Base-by-base conservation (phyloP, 305 asterid genomes). In the Solanum hybrid region DNA sequence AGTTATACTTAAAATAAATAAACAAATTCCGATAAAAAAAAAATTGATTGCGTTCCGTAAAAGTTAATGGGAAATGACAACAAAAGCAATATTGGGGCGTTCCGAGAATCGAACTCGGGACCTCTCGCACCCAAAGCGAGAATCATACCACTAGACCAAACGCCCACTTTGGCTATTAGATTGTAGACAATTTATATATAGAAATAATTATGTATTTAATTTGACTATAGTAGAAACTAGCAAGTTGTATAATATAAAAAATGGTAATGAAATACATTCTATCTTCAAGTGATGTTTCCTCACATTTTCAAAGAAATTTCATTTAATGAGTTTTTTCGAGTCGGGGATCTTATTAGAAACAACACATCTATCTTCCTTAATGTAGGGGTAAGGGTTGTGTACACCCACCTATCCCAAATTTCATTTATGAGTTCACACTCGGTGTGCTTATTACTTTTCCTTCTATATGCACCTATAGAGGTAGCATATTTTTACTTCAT, bases 51-150 rank as follows among this genome's bases (percentile, higher is more conserved):
- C 5, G 0, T 57, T 15, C 70, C 10, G 24, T 7, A 57, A 57
- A 61, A 61, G 4, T 57, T 7, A 57, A 57, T 20, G 70, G 70
- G 3, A 17, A 20, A 57, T 57, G 24, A 20, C 1, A 17, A 57
- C 24, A 57, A 57, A 20, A 6, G 37, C 45, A 57, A 39, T 39
- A 57, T 57, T 45, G 95, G 96, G 95, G 97, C 95, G 93, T 94
- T 94, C 95, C 94, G 98, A 94, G 98, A 97, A 95, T 95, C 95
- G 95, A 96, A 97, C 96, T 96, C 98, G 92, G 97, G 98, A 97
- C 98, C 98, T 95, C 97, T 95, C 98, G 96, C 98, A 94, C 98
- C 98, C 98, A 87, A 97, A 96, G 97, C 98, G 97, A 97, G 97
- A 94, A 96, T 96, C 97, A 96, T 94, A 94, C 99, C 98, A 95